These are phyloP conservation scores for Pouteria glomerata DNA, from an alignment of 148 eudicot species.

Conservation along the genomic window DNA sequence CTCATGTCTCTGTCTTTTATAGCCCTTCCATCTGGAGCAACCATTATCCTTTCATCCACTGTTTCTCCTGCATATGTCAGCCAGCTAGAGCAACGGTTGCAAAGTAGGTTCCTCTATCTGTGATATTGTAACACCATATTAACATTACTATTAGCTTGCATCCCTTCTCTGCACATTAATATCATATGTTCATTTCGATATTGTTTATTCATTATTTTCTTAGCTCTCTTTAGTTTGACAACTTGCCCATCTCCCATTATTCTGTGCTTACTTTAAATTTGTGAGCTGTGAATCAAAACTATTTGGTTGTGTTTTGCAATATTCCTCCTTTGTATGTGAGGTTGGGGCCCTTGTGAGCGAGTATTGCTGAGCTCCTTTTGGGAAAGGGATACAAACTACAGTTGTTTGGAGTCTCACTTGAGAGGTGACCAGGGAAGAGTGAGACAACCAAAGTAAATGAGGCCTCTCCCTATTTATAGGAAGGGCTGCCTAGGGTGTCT, in stretches of 20 bases:
- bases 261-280: not conserved
- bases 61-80: slow-evolving; percentile 89
- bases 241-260: not conserved
- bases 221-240: not conserved
- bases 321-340: too few relatives aligned
- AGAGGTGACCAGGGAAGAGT: too few relatives aligned
- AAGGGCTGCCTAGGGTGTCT: too few relatives aligned
- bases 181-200: not conserved
- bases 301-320: not conserved
- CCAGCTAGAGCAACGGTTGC: slow-evolving; percentile 72
- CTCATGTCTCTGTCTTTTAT: slow-evolving; percentile 16
- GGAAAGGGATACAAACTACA: too few relatives aligned
- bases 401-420: too few relatives aligned
- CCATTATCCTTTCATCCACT: slow-evolving; percentile 83
- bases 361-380: too few relatives aligned
- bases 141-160: slow-evolving; percentile 8
- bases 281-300: not conserved
- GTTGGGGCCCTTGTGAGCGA: too few relatives aligned
- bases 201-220: not conserved
- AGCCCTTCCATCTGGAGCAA: slow-evolving; percentile 80
- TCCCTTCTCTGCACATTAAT: not conserved
- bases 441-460: too few relatives aligned
- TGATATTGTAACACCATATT: slow-evolving; percentile 1
- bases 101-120: slow-evolving; percentile 40
- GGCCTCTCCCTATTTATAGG: too few relatives aligned